Evolutionary conservation across 2,329 filamentous ascomycete genomes (phyloP), one percentile per base, ranked within the genome.

Genomic region (Alternaria alternata): DNA sequence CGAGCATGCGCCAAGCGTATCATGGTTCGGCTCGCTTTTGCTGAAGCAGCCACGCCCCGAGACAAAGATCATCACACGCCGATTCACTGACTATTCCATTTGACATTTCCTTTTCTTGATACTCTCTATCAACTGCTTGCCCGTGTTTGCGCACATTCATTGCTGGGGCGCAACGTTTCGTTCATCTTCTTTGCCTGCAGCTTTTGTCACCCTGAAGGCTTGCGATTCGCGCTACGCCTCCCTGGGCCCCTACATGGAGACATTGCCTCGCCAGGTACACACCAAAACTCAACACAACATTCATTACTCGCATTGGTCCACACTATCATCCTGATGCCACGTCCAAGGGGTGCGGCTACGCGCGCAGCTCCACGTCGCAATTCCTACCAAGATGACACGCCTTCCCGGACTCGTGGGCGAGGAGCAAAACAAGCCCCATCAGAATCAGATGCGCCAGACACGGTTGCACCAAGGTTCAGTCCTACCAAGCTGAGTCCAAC

Each of bases 31-130:
- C 65, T 64, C 65, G 63, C 67, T 69, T 71, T 73, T 74, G 67
- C 69, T 69, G 61, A 55, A 74, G 69, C 73, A 74, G 73, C 71
- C 70, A 73, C 67, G 63, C 60, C 68, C 66, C 68, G 69, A 72
- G 70, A 75, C 73, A 75, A 75, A 75, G 64, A 76, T 74, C 74
- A 75, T 69, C 73, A 73, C 70, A 71, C 69, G 58, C 59, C 66
- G 59, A 56, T 61, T 61, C 61, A 54, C 65, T 57, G 62, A 53
- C 64, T 66, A 61, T 65, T 64, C 48, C 53, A 64, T 66, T 70
- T 56, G 48, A 39, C 51, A 38, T 61, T 68, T 60, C 51, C 54
- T 64, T 67, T 67, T 57, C 53, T 67, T 66, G 59, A 59, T 58
- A 56, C 59, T 58, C 22, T 53, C 46, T 64, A 57, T 60, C 44